Evolutionary conservation across 208 protist genomes (phyloP), one percentile per base, ranked within the genome.

Genomic region (Crithidia fasciculata): DNA sequence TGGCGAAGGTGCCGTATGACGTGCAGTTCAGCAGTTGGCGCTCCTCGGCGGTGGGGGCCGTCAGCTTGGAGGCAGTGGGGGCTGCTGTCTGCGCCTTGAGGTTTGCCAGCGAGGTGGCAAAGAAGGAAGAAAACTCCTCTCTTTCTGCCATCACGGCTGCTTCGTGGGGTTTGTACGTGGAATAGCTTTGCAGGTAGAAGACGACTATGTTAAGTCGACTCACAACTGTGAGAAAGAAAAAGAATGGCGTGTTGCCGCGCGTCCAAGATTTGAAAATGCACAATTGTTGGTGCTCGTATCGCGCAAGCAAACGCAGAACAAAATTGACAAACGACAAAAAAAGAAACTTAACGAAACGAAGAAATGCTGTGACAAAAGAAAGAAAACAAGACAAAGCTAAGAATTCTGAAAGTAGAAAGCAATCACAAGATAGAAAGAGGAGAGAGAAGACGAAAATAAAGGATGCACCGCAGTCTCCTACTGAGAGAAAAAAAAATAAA

Each of bases 1-100:
- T 65, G 60, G 60, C 41, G 44, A 65, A 65, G 60, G 60, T 65
- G 44, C 60, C 60, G 60, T 54, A 65, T 6, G 41, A 52, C 44
- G 13, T 65, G 60, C 44, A 28, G 60, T 41, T 10, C 5, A 65
- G 60, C 45, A 65, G 41, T 5, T 3, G 41, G 18, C 45, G 60
- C 18, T 65, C 60, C 19, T 65, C 60, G 3, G 41, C 60, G 45
- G 60, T 65, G 18, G 60, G 60, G 45, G 41, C 60, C 18, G 44
- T 15, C 10, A 65, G 3, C 6, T 39, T 52, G 3, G 60, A 65
- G 16, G 5, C 8, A 15, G 7, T 65, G 18, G 60, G 60, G 60
- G 12, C n/a, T 16, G 28, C 28, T 28, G 28, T 28, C 28, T 65
- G 60, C 43, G 60, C 41, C 60, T 65, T 65, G 13, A 65, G 10